phyloP scores from a whole-genome alignment of 495 filamentous ascomycete genomes.

The Penicillium lividum region DNA sequence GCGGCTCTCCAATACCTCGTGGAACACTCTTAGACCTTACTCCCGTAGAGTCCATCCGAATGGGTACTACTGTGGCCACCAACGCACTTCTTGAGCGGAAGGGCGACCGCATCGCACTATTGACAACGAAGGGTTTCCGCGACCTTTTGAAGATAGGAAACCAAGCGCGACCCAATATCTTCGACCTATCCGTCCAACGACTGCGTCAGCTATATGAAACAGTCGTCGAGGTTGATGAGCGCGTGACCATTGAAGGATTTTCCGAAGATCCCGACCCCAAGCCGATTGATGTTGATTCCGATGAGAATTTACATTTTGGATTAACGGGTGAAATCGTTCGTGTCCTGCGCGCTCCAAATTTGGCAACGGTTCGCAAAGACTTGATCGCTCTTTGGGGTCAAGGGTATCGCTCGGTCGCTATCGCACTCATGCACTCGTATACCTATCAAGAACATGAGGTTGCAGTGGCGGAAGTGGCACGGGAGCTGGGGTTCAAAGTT shows the following conservation, averaged over 20 bases:
- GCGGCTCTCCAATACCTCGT: slow-evolving; percentile 5
- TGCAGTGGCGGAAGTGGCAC: slow-evolving; percentile 66
- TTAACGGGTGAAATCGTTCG: slow-evolving; percentile 3
- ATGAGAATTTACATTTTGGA: slow-evolving; percentile 2
- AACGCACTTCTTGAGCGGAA: slow-evolving; percentile 29
- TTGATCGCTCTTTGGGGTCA: slow-evolving; percentile 60
- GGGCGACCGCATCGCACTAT: slow-evolving; percentile 18
- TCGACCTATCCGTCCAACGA: slow-evolving; percentile 19
- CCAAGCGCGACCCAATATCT: slow-evolving; percentile 22
- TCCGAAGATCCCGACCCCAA: slow-evolving; percentile 4
- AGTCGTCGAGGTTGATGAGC: slow-evolving; percentile 22
- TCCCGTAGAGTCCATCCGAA: slow-evolving; percentile 27
- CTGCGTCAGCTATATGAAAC: slow-evolving; percentile 11
- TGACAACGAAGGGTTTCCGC: slow-evolving; percentile 22
- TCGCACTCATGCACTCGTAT: slow-evolving; percentile 82
- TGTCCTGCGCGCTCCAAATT: neutral
- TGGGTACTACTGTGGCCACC: slow-evolving; percentile 26
- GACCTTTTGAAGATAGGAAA: slow-evolving; percentile 22
- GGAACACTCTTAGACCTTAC: slow-evolving; percentile 5
- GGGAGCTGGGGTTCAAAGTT: slow-evolving; percentile 68
- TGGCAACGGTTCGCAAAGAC: slow-evolving; percentile 41
- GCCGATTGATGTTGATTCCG: slow-evolving; percentile 8
- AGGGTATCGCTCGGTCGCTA: slow-evolving; percentile 70
- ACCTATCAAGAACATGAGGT: slow-evolving; percentile 77
- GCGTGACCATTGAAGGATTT: slow-evolving; percentile 17